Base-by-base conservation (phyloP, 1,284 basidiomycete species). In the Anthracocystis walkeri region DNA sequence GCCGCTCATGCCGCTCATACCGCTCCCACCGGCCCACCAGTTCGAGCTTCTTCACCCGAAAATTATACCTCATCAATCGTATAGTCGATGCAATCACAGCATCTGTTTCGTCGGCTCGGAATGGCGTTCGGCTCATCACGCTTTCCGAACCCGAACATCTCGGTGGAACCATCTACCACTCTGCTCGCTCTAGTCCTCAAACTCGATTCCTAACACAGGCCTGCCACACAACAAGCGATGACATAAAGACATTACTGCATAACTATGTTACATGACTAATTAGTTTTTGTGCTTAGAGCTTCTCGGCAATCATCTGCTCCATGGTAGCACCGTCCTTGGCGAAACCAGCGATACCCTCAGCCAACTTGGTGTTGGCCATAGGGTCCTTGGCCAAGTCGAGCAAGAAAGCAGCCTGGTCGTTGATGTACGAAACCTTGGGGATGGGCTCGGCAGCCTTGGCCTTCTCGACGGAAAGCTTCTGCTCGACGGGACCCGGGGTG, bases 351-450 rank as follows among this genome's bases (percentile, higher is more conserved):
- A 97, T 97, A 84, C 96, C 96, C 88, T 98, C 95, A 87, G 97
- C 93, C 59, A 89, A 86, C 87, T 86, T 85, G 70, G 81, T 79
- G 65, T 76, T 80, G 62, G 82, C 83, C 83, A 84, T 84, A 49
- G 72, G 63, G 71, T 85, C 82, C 66, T 82, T 90, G 84, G 97
- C 90, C 58, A 99, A 91, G 16, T 89, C 85, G 94, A 94, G 97
- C 79, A 93, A 91, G 92, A 99, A 99, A 85, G 93, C 92, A 74
- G 95, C 87, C 89, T 99, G 93, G 88, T 98, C 90, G 89, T 97
- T 90, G 85, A 99, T 86, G 89, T 86, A 98, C 46, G 90, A 88
- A 64, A 95, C 92, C 88, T 97, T 99, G 59, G 89, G 82, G 73
- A 93, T 89, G 46, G 89, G 88, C 65, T 90, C 89, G 58, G 88